Evolutionary conservation across 805 yeast genomes (phyloP), one percentile per base, ranked within the genome.

Genomic region (Barnettozyma pratensis): DNA sequence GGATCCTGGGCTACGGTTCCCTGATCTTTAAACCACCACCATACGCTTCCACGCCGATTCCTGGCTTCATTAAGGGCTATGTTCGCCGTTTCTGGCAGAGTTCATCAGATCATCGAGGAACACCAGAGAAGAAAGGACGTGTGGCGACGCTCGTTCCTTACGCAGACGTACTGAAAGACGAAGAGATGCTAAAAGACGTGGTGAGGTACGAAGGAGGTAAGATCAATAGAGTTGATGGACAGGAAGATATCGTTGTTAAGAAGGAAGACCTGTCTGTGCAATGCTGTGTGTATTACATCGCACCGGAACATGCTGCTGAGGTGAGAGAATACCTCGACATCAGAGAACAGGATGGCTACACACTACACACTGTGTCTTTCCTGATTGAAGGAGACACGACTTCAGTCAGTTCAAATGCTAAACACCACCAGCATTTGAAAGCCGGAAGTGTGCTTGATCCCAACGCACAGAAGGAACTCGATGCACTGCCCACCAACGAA

Each of bases 1-100:
- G 96, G 96, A 75, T 90, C 11, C 81, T 90, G 9, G 97, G 97
- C 3, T 90, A 90, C 61, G 97, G 97, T 1, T 87, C 96, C 0
- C 71, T 90, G 45, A 81, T 90, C 28, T 90, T 85, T 74, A 90
- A 89, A 60, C 97, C 96, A 0, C 97, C 97, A 0, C 91, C 92
- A 12, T 75, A 77, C 55, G 76, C 78, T 52, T 72, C 79, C 57
- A 68, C 80, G 37, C 46, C 50, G 3, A 74, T 86, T 8, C 82
- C 89, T 0, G 97, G 97, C 0, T 77, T 82, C 42, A 72, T 91
- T 27, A 72, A 73, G 45, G 97, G 97, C 2, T 89, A 72, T 56
- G 79, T 83, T 1, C 74, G 98, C 25, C 69, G 96, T 41, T 91
- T 91, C 62, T 91, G 97, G 97, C 97, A 91, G 65, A 77, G 87